phyloP scores from a whole-genome alignment of 73 alveolate genomes.

The Paraurostyla sp. region DNA sequence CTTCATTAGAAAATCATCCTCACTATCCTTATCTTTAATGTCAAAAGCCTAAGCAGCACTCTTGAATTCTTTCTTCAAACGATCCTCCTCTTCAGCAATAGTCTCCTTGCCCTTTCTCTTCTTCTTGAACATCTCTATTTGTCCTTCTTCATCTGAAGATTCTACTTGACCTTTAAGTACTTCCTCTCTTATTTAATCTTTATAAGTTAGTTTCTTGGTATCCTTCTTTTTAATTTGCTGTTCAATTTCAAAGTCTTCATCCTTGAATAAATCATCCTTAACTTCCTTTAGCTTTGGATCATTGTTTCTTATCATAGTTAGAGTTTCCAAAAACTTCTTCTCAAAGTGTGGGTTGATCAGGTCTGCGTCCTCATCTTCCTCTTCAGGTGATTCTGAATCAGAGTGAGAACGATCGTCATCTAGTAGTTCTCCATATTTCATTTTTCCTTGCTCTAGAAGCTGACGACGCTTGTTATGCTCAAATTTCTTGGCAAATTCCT shows the following conservation, averaged over 20 bases:
- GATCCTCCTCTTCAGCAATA: constrained; percentile 55
- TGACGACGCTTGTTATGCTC: constrained; percentile 61
- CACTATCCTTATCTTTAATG: constrained; percentile 17
- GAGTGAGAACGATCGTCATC: constrained; percentile 15
- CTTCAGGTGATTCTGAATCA: constrained; percentile 30
- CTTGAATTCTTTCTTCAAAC: constrained; percentile 65
- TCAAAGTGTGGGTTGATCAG: constrained; percentile 67
- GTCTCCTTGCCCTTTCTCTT: constrained; percentile 18
- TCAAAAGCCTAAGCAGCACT: constrained; percentile 10
- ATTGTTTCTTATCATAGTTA: constrained; percentile 69
- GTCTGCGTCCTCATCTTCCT: constrained; percentile 79
- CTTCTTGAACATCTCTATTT: constrained; percentile 7
- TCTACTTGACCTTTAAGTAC: constrained; percentile 27
- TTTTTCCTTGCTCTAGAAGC: constrained; percentile 27
- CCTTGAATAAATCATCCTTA: constrained; percentile 28
- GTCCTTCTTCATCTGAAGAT: background rate
- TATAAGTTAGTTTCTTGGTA: constrained; percentile 66
- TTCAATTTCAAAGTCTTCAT: constrained; percentile 63
- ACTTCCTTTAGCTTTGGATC: constrained; percentile 72
- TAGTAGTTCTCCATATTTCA: constrained; percentile 29
- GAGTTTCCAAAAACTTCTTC: constrained; percentile 70
- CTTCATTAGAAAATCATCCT: constrained; percentile 33
- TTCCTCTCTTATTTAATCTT: constrained; percentile 59
- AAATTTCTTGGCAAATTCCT: constrained; percentile 65
- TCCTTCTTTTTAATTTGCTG: constrained; percentile 30